Percentiles rank a stretch among this genome's conserved stretches.
phyloP scores from a whole-genome alignment of 768 basidiomycete genomes.

The Cubamyces lactineus region DNA sequence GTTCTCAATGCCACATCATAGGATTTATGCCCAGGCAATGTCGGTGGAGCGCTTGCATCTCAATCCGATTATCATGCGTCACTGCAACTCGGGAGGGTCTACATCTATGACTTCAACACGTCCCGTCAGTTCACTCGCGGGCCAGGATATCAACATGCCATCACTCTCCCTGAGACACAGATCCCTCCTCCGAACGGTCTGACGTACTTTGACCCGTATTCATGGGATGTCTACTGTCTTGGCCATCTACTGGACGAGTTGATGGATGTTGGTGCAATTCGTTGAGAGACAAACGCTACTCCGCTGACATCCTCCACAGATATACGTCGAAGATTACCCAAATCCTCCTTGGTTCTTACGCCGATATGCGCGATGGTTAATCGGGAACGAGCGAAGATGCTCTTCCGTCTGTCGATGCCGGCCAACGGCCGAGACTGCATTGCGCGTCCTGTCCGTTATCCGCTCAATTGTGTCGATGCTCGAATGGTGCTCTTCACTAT shows the following conservation, averaged over 20 bases:
- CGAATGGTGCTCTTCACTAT: no score
- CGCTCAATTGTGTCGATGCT: not conserved
- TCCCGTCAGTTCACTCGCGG: not conserved
- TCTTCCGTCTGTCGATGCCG: not conserved
- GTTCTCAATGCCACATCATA: not conserved
- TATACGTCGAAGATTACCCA: not conserved
- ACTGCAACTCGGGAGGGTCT: not conserved
- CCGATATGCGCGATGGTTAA: not conserved
- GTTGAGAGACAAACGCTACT: not conserved
- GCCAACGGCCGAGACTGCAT: not conserved
- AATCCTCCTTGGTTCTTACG: not conserved
- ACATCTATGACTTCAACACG: conserved; percentile 7
- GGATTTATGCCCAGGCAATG: not conserved
- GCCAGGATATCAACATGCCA: not conserved
- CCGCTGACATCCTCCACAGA: not conserved
- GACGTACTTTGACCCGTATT: conserved; percentile 1
- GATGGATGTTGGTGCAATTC: not conserved
- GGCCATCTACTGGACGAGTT: not conserved
- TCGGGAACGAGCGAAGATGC: not conserved
- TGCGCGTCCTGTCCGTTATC: not conserved
- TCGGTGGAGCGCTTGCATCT: not conserved
- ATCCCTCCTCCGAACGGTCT: not conserved
- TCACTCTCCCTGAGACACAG: not conserved
- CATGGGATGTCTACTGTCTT: conserved; percentile 2
- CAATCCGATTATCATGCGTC: not conserved